phyloP scores from a whole-genome alignment of 768 basidiomycete genomes.

The Mrakia blollopis region DNA sequence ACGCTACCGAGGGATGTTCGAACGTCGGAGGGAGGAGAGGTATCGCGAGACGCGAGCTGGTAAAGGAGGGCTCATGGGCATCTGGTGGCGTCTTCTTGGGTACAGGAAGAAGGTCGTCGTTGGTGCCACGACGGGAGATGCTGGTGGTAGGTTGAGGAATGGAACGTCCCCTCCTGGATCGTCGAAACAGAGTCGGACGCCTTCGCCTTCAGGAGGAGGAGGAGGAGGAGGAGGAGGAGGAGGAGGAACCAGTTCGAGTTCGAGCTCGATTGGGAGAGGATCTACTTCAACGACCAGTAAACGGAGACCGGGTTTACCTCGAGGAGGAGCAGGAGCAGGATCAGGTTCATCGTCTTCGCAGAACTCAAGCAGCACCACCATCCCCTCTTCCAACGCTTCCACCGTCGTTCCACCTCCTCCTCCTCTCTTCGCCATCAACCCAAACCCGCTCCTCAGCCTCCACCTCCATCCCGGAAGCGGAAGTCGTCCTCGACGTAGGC shows the following conservation, averaged over 20 bases:
- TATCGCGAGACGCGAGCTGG: conserved; percentile 45
- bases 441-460: not conserved
- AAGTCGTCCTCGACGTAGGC: not conserved
- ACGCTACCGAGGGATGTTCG: conserved; percentile 80
- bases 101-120: conserved; percentile 14
- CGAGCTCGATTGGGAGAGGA: not conserved
- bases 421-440: too few relatives aligned
- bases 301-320: not conserved
- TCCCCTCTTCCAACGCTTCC: too few relatives aligned
- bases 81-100: conserved; percentile 26
- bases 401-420: too few relatives aligned
- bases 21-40: conserved; percentile 65
- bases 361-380: too few relatives aligned
- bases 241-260: not conserved
- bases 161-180: not conserved
- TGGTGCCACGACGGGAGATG: not conserved
- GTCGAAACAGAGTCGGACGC: conserved; percentile 1
- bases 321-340: too few relatives aligned
- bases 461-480: not conserved
- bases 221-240: not conserved
- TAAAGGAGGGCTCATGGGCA: conserved; percentile 16
- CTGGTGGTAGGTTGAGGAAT: not conserved
- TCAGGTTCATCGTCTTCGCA: too few relatives aligned
- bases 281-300: not conserved
- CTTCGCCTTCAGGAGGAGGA: not conserved